A percentile compares a stretch with the other conserved stretches of the same genome.
These are phyloP conservation scores for Leccinum imitatum DNA, from an alignment of 768 basidiomycete genomes.

Conservation along the genomic window DNA sequence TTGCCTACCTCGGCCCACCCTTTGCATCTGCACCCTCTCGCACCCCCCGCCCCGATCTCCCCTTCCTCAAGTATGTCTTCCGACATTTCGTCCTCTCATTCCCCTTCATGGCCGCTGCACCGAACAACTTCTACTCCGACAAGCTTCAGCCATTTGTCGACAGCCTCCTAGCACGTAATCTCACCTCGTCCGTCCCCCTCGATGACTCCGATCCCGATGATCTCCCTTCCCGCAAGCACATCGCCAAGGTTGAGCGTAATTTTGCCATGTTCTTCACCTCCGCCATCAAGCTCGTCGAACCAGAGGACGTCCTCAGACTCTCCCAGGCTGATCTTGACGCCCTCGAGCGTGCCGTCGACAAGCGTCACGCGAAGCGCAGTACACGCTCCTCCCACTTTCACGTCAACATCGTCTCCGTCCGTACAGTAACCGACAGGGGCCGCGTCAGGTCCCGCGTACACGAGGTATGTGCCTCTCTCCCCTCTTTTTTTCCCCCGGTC, in stretches of 20 bases:
- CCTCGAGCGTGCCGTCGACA: constrained; percentile 70
- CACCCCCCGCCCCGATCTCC: constrained; percentile 65
- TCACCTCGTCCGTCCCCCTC: constrained; percentile 59
- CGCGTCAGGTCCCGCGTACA: constrained; percentile 82
- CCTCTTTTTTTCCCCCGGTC: neutral
- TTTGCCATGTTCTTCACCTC: constrained; percentile 78
- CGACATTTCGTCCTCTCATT: constrained; percentile 92
- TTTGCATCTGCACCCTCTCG: constrained; percentile 71
- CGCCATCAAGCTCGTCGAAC: constrained; percentile 79
- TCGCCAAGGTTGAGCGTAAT: constrained; percentile 82
- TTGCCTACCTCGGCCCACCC: constrained; percentile 87
- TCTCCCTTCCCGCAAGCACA: constrained; percentile 62
- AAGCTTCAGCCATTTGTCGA: constrained; percentile 95
- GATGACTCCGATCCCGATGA: constrained; percentile 60
- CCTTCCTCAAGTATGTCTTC: constrained; percentile 87
- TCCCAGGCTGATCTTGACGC: constrained; percentile 81
- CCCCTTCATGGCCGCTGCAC: constrained; percentile 89
- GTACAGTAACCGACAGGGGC: constrained; percentile 80
- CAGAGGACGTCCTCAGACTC: constrained; percentile 88
- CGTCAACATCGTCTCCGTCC: constrained; percentile 88
- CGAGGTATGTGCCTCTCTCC: constrained; percentile 58
- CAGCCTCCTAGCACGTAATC: constrained; percentile 76
- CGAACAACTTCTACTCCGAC: constrained; percentile 87
- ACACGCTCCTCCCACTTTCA: constrained; percentile 66
- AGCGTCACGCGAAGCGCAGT: constrained; percentile 49